These are phyloP conservation scores for Phanerodontia chrysosporium DNA, from an alignment of 768 basidiomycete species.

Conservation along the genomic window DNA sequence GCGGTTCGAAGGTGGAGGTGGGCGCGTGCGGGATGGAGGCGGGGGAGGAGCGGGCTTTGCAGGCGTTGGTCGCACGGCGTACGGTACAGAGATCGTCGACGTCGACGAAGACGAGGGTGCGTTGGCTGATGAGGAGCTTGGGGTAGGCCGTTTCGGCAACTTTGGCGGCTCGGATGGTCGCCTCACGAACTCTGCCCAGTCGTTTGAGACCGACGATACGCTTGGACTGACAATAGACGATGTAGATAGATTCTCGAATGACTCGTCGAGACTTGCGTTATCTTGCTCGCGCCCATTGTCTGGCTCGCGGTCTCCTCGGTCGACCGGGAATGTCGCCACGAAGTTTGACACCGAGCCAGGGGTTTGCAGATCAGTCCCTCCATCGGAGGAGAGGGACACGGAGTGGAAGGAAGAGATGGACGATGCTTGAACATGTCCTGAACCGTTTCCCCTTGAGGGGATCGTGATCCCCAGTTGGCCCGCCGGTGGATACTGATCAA, in stretches of 20 bases:
- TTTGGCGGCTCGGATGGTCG: slow-evolving; percentile 25
- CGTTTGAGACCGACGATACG: slow-evolving; percentile 32
- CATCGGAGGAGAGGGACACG: slow-evolving; percentile 72
- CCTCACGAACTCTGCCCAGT: slow-evolving; percentile 19
- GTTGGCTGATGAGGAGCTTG: slow-evolving; percentile 5
- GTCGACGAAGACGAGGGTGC: not conserved
- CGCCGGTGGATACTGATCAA: slow-evolving; percentile 56
- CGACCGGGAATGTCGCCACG: slow-evolving; percentile 39
- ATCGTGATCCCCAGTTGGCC: slow-evolving; percentile 30
- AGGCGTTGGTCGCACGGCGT: slow-evolving; percentile 5
- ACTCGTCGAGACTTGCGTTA: slow-evolving; percentile 58
- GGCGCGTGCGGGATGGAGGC: slow-evolving; percentile 18
- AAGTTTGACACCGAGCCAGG: slow-evolving; percentile 19
- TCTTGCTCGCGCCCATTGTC: slow-evolving; percentile 36
- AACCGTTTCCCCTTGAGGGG: slow-evolving; percentile 27
- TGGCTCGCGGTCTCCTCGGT: slow-evolving; percentile 25
- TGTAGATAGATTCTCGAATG: slow-evolving; percentile 65
- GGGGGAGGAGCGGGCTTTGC: slow-evolving; percentile 18
- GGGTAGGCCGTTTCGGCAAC: slow-evolving; percentile 25
- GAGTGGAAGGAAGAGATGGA: slow-evolving; percentile 84
- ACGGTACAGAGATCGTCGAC: not conserved
- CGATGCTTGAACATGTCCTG: slow-evolving; percentile 55
- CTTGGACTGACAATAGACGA: slow-evolving; percentile 52
- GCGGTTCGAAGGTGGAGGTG: slow-evolving; percentile 31
- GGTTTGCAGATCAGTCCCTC: slow-evolving; percentile 28